Evolutionary conservation across 495 filamentous ascomycete genomes (phyloP).

Genomic region (Aspergillus baeticus): DNA sequence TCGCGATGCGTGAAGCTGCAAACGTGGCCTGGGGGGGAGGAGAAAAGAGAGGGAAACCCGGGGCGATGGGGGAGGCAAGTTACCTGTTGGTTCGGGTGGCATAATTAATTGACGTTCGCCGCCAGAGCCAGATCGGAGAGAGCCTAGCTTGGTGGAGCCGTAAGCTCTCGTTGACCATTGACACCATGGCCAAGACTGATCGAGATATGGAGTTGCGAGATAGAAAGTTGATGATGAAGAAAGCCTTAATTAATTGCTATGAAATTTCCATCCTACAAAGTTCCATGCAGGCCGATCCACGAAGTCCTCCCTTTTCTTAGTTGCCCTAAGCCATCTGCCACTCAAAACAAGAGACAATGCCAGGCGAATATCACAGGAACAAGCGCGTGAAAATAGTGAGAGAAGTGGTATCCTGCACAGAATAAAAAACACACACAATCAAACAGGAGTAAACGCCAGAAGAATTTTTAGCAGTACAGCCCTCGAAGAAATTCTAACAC

Average conservation of each 20-base stretch:
- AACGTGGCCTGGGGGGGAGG: conserved; percentile 24
- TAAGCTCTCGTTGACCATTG: conserved; percentile 9
- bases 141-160: conserved; percentile 20
- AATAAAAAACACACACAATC: conserved; percentile 8
- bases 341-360: conserved; percentile 12
- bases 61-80: conserved; percentile 9
- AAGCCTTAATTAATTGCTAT: not conserved
- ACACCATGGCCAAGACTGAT: conserved; percentile 12
- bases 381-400: conserved; percentile 9
- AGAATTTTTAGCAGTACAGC: conserved; percentile 16
- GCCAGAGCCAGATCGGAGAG: conserved; percentile 19
- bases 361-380: conserved; percentile 15
- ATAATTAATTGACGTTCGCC: conserved; percentile 27
- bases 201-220: conserved; percentile 4
- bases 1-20: conserved; percentile 9
- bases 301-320: not conserved
- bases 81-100: conserved; percentile 9
- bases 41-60: conserved; percentile 15
- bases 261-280: conserved; percentile 1
- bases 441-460: conserved; percentile 16
- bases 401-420: conserved; percentile 23
- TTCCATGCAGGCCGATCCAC: not conserved
- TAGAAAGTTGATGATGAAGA: not conserved
- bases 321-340: not conserved
- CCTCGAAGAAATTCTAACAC: conserved; percentile 15